Conservation (phyloP, 306 rosid species). For the Luffa acutangula region DNA sequence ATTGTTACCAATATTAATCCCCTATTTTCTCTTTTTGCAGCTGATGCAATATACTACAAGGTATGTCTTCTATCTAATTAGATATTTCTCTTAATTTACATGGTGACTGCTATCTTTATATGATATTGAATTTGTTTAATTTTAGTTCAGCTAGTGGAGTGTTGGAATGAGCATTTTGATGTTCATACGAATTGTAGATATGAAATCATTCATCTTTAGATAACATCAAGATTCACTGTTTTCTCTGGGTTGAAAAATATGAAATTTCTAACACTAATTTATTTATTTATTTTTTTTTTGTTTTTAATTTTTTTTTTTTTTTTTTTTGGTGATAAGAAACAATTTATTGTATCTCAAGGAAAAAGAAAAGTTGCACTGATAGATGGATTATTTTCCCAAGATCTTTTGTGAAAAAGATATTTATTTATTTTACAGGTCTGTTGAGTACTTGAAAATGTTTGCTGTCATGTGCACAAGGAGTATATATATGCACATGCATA, state of each 20-base stretch:
- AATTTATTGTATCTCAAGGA: background rate
- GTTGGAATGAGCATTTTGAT: background rate
- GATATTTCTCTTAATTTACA: background rate
- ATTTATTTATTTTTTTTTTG: no score
- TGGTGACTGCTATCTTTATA: background rate
- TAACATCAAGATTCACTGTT: background rate
- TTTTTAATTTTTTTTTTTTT: no score
- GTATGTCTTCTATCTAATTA: constrained; percentile 23
- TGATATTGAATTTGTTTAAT: background rate
- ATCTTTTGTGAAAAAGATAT: background rate
- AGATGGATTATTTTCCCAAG: background rate
- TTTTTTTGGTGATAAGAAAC: no score
- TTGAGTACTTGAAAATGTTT: background rate
- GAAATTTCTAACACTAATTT: background rate
- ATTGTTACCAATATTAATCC: constrained; percentile 8
- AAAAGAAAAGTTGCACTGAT: background rate
- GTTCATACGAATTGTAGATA: background rate
- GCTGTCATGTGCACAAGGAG: background rate
- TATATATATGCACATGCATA: background rate
- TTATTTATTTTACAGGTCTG: background rate
- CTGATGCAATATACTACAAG: constrained; percentile 59
- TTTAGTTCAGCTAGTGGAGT: background rate
- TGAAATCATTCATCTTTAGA: background rate
- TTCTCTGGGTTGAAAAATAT: background rate
- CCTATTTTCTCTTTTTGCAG: constrained; percentile 35